Base-by-base conservation (phyloP, 805 yeast genomes). In the Danielia reshetovae region DNA sequence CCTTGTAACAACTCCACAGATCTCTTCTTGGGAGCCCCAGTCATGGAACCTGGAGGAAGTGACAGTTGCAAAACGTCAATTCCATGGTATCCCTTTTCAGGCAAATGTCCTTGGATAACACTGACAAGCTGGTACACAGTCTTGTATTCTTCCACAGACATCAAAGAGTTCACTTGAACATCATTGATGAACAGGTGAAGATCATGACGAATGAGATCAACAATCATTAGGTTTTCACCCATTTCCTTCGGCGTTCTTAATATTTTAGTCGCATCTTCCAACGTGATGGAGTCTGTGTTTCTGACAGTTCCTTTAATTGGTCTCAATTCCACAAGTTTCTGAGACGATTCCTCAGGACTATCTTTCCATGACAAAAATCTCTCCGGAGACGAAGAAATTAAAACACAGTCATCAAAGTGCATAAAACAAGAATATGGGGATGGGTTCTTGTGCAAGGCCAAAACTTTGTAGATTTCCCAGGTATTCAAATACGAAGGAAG, bases 41-140 rank as follows among this genome's bases (percentile, higher is more conserved):
- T 93, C 99, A 93, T 93, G 1, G 97, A 90, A 0, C 99, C 99
- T 0, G 99, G 96, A 3, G 99, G 98, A 23, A 94, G 64, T 0
- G 96, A 78, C 39, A 77, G 77, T 14, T 77, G 73, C 9, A 93
- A 68, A 2, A 90, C 65, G 54, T 93, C 97, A 16, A 89, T 63
- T 0, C 97, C 98, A 9, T 71, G 63, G 45, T 72, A 79, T 2
- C 50, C 61, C 8, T 39, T 29, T 12, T 40, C 45, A 10, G 49
- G 43, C 18, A 81, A 57, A 14, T 64, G 54, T 0, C 97, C 97
- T 34, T 70, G 76, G 16, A 93, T 86, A 1, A 85, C 96, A 28
- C 95, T 84, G 2, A 93, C 98, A 28, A 93, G 68, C 54, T 93
- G 98, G 57, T 70, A 94, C 2, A 94, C 95, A 0, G 96, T 85